Conservation (phyloP, 2,329 filamentous ascomycete species). For the Thelonectria olida region DNA sequence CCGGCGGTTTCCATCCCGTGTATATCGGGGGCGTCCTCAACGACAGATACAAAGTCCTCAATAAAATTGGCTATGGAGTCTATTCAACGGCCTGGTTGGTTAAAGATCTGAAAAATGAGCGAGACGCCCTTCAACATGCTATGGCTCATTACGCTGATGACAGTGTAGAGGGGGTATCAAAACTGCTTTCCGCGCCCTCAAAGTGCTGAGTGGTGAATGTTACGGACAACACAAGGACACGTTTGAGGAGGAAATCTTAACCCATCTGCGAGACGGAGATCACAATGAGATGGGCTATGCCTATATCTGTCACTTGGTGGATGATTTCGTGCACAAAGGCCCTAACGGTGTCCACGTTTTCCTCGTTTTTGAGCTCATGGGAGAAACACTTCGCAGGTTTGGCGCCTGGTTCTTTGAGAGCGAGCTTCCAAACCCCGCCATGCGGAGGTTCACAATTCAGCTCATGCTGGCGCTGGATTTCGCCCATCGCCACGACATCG, state of each 20-base stretch:
- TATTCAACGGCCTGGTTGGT: slow-evolving; percentile 34
- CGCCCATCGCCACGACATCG: slow-evolving; percentile 30
- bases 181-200: slow-evolving; percentile 38
- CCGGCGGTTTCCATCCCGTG: slow-evolving; percentile 27
- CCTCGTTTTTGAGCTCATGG: slow-evolving; percentile 43
- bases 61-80: slow-evolving; percentile 30
- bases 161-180: background rate
- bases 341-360: slow-evolving; percentile 45
- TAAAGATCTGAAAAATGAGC: slow-evolving; percentile 12
- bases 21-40: slow-evolving; percentile 27
- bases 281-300: slow-evolving; percentile 1
- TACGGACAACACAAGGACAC: slow-evolving; percentile 17
- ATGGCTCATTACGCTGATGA: background rate
- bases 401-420: slow-evolving; percentile 19
- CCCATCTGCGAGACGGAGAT: slow-evolving; percentile 22
- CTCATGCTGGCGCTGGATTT: slow-evolving; percentile 30
- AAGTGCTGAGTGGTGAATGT: slow-evolving; percentile 36
- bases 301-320: slow-evolving; percentile 26
- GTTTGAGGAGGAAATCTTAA: slow-evolving; percentile 33
- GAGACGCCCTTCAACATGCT: background rate
- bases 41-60: slow-evolving; percentile 20
- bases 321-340: slow-evolving; percentile 40
- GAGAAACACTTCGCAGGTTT: slow-evolving; percentile 34
- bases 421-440: slow-evolving; percentile 22
- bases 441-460: slow-evolving; percentile 29